Evolutionary conservation across 768 basidiomycete species (phyloP).

Genomic region (Tricholoma matsutake): DNA sequence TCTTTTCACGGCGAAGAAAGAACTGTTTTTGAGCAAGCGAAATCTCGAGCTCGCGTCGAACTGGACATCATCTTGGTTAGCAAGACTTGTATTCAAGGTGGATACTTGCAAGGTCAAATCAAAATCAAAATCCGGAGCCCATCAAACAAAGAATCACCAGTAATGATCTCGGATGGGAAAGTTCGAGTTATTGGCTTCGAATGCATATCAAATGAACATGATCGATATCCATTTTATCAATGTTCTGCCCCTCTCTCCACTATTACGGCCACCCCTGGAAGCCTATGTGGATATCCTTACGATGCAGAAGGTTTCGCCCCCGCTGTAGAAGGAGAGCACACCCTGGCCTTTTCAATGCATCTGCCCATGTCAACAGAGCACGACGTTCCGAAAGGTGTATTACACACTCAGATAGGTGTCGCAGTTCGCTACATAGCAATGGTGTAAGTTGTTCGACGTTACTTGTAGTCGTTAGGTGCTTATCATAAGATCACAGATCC

Average conservation of each 20-base stretch:
- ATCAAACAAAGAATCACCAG: constrained; percentile 49
- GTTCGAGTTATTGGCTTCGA: constrained; percentile 85
- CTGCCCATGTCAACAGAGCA: constrained; percentile 54
- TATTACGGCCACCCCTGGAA: constrained; percentile 43
- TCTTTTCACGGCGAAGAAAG: constrained; percentile 19
- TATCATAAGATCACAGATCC: constrained; percentile 41
- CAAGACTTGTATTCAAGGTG: constrained; percentile 78
- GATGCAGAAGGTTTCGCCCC: constrained; percentile 62
- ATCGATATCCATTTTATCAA: constrained; percentile 83
- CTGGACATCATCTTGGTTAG: constrained; percentile 78
- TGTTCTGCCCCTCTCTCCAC: constrained; percentile 53
- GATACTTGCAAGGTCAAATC: constrained; percentile 64
- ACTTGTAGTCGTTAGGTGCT: constrained; percentile 1
- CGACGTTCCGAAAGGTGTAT: constrained; percentile 56
- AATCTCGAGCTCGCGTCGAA: constrained; percentile 70
- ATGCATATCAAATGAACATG: constrained; percentile 51
- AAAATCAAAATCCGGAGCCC: constrained; percentile 60
- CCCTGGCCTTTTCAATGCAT: constrained; percentile 68
- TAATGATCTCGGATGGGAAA: constrained; percentile 72
- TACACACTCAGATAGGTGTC: constrained; percentile 55
- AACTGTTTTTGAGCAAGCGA: constrained; percentile 67
- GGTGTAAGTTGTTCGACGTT: constrained; percentile 46
- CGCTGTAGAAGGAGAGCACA: constrained; percentile 64
- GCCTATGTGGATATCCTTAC: constrained; percentile 40
- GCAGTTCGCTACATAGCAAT: constrained; percentile 78